These are phyloP conservation scores for Dryadomyces sulphureus DNA, from an alignment of 2,329 filamentous ascomycete genomes.

Conservation along the genomic window DNA sequence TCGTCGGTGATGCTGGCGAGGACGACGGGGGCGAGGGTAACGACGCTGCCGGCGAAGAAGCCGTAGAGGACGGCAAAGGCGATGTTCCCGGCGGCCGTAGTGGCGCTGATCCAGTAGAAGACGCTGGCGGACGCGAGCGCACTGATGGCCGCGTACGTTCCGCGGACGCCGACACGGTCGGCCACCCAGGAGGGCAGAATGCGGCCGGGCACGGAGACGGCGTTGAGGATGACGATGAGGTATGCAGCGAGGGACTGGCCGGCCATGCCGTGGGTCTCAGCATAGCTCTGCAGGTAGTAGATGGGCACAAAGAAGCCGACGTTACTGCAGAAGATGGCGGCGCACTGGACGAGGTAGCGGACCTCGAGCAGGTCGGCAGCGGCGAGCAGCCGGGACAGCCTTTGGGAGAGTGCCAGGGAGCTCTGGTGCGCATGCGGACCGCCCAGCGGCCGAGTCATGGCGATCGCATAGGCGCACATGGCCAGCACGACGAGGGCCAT, in stretches of 20 bases:
- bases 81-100: slow-evolving; percentile 19
- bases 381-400: background rate
- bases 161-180: slow-evolving; percentile 24
- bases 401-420: slow-evolving; percentile 19
- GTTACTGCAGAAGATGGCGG: slow-evolving; percentile 22
- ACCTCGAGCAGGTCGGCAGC: background rate
- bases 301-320: slow-evolving; percentile 33
- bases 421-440: slow-evolving; percentile 6
- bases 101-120: slow-evolving; percentile 25
- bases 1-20: background rate
- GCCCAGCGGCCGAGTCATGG: background rate
- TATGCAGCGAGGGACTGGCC: slow-evolving; percentile 9
- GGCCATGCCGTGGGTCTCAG: slow-evolving; percentile 21
- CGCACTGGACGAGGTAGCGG: slow-evolving; percentile 1
- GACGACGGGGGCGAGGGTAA: background rate
- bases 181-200: slow-evolving; percentile 28
- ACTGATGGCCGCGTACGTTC: slow-evolving; percentile 20
- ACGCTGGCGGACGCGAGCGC: slow-evolving; percentile 20
- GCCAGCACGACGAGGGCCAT: slow-evolving; percentile 6
- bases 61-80: slow-evolving; percentile 29
- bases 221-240: slow-evolving; percentile 23
- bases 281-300: slow-evolving; percentile 30
- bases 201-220: slow-evolving; percentile 29
- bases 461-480: background rate
- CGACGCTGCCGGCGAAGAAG: slow-evolving; percentile 27